Base-by-base conservation (phyloP, 1,139 yeast genomes). In the Hemisphaericaspora xylanilytica region DNA sequence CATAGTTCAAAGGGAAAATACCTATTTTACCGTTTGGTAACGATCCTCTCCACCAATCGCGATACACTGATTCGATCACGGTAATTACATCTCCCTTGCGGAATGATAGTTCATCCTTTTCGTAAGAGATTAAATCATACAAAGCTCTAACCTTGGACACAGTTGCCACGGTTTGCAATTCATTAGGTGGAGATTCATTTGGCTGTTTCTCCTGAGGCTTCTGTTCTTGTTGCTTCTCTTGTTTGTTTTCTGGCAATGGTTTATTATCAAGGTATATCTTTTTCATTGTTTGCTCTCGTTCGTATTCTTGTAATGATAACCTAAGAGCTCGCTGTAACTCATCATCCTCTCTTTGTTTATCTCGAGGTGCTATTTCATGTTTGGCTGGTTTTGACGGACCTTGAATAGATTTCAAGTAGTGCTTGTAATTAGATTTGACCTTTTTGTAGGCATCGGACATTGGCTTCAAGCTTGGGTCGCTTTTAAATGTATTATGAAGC, bases 11-110 rank as follows among this genome's bases (percentile, higher is more conserved):
- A 0, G 98, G 98, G 63, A 92, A 89, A n/a, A 92, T 84, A 21
- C 98, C 98, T 33, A 80, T 71, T 41, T 73, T 74, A 0, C 97
- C 97, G 41, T 78, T 73, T 3, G 74, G 62, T 37, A 90, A 65
- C 4, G 92, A 79, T 4, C 98, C 98, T 50, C 88, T 75, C 85
- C 97, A 87, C 98, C 98, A 92, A 58, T 92, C 97, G 45, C 88
- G 75, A 60, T 89, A 89, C 5, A 86, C 95, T 13, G 86, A 77
- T 53, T 89, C 97, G 35, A 90, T 73, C 1, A 92, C 96, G 1
- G 85, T 83, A 36, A 92, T 90, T 2, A 81, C 69, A 55, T 85
- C 94, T 16, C 88, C 90, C 50, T 80, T 82, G 34, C 78, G 70
- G 56, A 85, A 84, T 0, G 88, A 80, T 18, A 85, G 63, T 44